Base-by-base conservation (phyloP, 2,329 filamentous ascomycete genomes). In the Diaporthe aspalathi region DNA sequence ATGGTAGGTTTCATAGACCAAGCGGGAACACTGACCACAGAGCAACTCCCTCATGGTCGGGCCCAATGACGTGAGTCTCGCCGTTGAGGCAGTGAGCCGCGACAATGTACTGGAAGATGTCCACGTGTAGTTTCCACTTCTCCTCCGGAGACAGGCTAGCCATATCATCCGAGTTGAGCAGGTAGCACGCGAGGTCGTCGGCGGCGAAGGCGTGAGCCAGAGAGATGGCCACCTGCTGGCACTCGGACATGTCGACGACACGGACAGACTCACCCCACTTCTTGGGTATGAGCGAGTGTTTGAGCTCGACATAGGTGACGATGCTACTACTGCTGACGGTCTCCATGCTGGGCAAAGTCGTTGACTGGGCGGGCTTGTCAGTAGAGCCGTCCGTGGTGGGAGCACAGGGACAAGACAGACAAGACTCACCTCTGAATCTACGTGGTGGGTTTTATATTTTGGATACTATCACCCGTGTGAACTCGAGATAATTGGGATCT, bases 121-220 rank as follows among this genome's bases (percentile, higher is more conserved):
- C 88, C 75, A 92, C 86, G 80, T 96, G 93, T 56, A 96, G 85
- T 75, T 90, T 88, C 91, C 92, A 96, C 78, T 91, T 91, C 78
- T 90, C 84, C 80, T 93, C 89, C 77, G 89, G 86, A 60, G 89
- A 87, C 82, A 88, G 88, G 73, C 85, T 80, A 73, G 84, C 85
- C 82, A 89, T 88, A 79, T 94, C 92, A 72, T 91, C 89, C 56
- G 90, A 89, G 77, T 93, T 89, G 76, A 95, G 85, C 77, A 94
- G 90, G 82, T 95, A 96, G 79, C 88, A 86, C 73, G 91, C 90
- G 74, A 94, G 87, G 71, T 93, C 89, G 80, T 96, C 93, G 73
- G 90, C 85, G 71, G 88, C 90, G 83, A 97, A 96, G 74, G 93
- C 91, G 79, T 94, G 90, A 57, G 93, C 91, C 75, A 97, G 88